These are phyloP conservation scores for Cutaneotrichosporon arboriforme DNA, from an alignment of 1,284 basidiomycete genomes.

Conservation along the genomic window DNA sequence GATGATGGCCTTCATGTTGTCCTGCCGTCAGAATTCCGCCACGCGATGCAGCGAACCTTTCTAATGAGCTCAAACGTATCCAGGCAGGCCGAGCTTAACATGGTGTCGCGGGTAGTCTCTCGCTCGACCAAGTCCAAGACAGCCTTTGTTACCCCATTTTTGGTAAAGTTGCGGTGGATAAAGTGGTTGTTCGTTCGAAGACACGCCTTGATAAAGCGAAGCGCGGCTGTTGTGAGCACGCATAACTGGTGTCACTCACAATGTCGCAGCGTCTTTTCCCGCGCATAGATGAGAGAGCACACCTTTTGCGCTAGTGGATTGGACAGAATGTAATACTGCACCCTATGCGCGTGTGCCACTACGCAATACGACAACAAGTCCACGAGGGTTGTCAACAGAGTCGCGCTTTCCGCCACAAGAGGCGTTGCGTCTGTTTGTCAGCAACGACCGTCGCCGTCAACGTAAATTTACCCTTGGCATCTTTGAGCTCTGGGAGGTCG, in stretches of 20 bases:
- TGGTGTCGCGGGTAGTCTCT: conserved; percentile 81
- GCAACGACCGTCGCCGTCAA: not conserved
- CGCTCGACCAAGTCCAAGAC: conserved; percentile 73
- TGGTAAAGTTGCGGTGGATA: conserved; percentile 74
- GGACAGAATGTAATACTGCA: conserved; percentile 82
- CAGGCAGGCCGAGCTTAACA: conserved; percentile 88
- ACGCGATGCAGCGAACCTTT: conserved; percentile 54
- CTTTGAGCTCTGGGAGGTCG: conserved; percentile 60
- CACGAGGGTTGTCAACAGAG: conserved; percentile 74
- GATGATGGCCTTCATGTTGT: conserved; percentile 80
- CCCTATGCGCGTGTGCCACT: conserved; percentile 79
- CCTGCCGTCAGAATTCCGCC: conserved; percentile 52
- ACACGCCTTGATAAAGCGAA: conserved; percentile 85
- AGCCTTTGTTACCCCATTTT: conserved; percentile 75
- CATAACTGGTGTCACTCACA: conserved; percentile 54
- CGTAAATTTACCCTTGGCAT: conserved; percentile 1
- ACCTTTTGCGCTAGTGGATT: conserved; percentile 66
- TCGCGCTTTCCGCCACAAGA: conserved; percentile 44
- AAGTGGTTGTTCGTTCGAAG: conserved; percentile 82
- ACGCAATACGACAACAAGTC: conserved; percentile 87
- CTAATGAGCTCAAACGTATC: conserved; percentile 91
- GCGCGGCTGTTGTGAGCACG: conserved; percentile 59
- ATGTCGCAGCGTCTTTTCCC: conserved; percentile 85
- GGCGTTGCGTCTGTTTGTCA: not conserved
- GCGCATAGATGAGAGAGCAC: conserved; percentile 69